These are phyloP conservation scores for Aureobasidium lini DNA, from an alignment of 2,329 filamentous ascomycete genomes.

Conservation along the genomic window DNA sequence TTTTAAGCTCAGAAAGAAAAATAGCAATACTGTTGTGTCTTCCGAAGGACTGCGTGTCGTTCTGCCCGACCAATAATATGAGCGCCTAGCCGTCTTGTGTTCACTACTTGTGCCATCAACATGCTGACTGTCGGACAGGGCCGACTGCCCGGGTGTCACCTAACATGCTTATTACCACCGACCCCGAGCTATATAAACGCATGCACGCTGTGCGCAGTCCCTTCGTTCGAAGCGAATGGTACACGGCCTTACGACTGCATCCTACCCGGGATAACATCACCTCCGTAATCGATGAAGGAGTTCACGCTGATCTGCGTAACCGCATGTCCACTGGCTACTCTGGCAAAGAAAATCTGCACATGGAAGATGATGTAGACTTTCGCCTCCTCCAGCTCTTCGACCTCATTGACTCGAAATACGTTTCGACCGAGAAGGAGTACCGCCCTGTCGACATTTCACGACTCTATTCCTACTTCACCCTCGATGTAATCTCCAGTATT, in stretches of 20 bases:
- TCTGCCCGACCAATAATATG: background rate
- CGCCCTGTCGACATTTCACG: conserved; percentile 30
- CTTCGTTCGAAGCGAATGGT: conserved; percentile 31
- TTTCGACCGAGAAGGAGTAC: conserved; percentile 26
- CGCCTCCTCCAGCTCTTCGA: conserved; percentile 28
- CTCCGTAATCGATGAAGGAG: conserved; percentile 31
- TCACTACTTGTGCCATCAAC: background rate
- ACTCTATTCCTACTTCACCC: conserved; percentile 33
- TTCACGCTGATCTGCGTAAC: conserved; percentile 30
- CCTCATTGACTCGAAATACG: conserved; percentile 28
- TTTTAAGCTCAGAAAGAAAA: background rate
- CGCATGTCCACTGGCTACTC: conserved; percentile 33
- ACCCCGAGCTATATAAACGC: conserved; percentile 30
- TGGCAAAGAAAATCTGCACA: conserved; percentile 32
- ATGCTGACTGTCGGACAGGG: conserved; percentile 22
- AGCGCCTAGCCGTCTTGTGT: background rate
- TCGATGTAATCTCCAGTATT: conserved; percentile 35
- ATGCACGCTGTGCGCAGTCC: conserved; percentile 33
- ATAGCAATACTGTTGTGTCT: background rate
- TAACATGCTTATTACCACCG: conserved; percentile 30
- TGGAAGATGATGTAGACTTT: conserved; percentile 32
- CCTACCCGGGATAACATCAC: conserved; percentile 34
- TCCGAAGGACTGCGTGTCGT: background rate
- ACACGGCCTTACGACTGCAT: conserved; percentile 31
- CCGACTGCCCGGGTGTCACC: conserved; percentile 32